A percentile compares a stretch with the other conserved stretches of the same genome.
Conservation (phyloP, 352 stramenopile genomes). For the Phytopythium cucurbitacearum region DNA sequence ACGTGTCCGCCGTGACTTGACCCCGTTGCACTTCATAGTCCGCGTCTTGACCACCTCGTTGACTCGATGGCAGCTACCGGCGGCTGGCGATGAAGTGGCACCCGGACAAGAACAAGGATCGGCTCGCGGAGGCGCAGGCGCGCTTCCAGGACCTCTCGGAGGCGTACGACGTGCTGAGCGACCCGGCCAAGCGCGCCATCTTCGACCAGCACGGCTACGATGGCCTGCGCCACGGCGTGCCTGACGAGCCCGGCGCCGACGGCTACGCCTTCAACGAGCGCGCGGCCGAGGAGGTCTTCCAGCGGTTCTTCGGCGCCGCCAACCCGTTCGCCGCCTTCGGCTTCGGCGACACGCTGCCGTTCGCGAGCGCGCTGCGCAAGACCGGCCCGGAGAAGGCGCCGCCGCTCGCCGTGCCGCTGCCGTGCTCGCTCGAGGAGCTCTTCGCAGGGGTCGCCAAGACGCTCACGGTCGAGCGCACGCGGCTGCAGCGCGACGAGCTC, state of each 20-base stretch:
- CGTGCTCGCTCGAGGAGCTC: slow-evolving; percentile 90
- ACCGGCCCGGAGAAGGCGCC: slow-evolving; percentile 56
- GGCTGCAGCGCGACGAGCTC: slow-evolving; percentile 70
- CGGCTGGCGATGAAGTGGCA: slow-evolving; percentile 94
- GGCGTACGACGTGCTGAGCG: slow-evolving; percentile 93
- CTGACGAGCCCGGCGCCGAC: slow-evolving; percentile 70
- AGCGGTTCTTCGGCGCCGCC: slow-evolving; percentile 89
- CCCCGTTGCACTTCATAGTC: background rate
- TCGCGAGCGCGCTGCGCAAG: slow-evolving; percentile 75
- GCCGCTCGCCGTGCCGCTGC: slow-evolving; percentile 65
- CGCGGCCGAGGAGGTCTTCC: slow-evolving; percentile 90
- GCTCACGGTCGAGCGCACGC: slow-evolving; percentile 78
- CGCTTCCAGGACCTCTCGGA: slow-evolving; percentile 95
- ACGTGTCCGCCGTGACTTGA: slow-evolving; percentile 12
- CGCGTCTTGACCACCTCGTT: slow-evolving; percentile 2
- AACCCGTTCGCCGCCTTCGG: slow-evolving; percentile 91
- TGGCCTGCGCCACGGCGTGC: slow-evolving; percentile 85
- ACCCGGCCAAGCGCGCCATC: slow-evolving; percentile 86
- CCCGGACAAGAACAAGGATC: slow-evolving; percentile 94
- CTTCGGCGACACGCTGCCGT: slow-evolving; percentile 84
- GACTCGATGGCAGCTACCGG: slow-evolving; percentile 62
- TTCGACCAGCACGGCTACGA: slow-evolving; percentile 96
- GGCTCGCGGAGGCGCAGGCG: slow-evolving; percentile 80
- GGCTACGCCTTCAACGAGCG: slow-evolving; percentile 89
- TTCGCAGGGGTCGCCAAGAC: slow-evolving; percentile 89